phyloP scores from a whole-genome alignment of 495 filamentous ascomycete species.

The Parathielavia appendiculata region DNA sequence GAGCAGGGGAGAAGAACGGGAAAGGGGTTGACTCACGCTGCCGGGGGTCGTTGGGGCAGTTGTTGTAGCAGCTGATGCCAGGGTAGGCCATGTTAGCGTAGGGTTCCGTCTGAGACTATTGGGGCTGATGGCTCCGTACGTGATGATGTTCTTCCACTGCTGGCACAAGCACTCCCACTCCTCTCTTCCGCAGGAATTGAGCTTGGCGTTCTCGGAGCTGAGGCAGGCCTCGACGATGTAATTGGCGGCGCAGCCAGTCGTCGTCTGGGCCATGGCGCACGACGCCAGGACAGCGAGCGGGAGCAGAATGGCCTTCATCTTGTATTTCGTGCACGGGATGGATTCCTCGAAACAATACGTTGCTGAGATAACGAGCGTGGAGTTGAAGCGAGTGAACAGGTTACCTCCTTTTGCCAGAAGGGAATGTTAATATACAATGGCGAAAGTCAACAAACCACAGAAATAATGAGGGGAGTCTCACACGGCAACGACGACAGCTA shows the following conservation, averaged over 20 bases:
- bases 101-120: neutral
- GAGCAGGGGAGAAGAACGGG: neutral
- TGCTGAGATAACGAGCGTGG: neutral
- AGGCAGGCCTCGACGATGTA: conserved; percentile 46
- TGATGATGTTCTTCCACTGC: conserved; percentile 35
- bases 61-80: conserved; percentile 41
- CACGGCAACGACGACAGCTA: conserved; percentile 20
- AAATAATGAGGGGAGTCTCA: conserved; percentile 19
- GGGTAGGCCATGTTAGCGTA: neutral
- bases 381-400: neutral
- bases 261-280: conserved; percentile 28
- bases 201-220: conserved; percentile 32
- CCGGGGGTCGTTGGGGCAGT: conserved; percentile 44
- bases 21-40: conserved; percentile 17
- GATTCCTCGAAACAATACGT: neutral
- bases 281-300: conserved; percentile 31
- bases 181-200: conserved; percentile 30
- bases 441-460: conserved; percentile 1
- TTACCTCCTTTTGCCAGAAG: neutral
- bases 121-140: conserved; percentile 23
- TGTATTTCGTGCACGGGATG: neutral
- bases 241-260: conserved; percentile 34
- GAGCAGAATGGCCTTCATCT: conserved; percentile 34
- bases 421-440: conserved; percentile 8
- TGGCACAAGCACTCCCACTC: conserved; percentile 43